Percentiles rank a stretch among this genome's conserved stretches.
Evolutionary conservation across 1,139 yeast species (phyloP).

Genomic region (Blastobotrys persicus): DNA sequence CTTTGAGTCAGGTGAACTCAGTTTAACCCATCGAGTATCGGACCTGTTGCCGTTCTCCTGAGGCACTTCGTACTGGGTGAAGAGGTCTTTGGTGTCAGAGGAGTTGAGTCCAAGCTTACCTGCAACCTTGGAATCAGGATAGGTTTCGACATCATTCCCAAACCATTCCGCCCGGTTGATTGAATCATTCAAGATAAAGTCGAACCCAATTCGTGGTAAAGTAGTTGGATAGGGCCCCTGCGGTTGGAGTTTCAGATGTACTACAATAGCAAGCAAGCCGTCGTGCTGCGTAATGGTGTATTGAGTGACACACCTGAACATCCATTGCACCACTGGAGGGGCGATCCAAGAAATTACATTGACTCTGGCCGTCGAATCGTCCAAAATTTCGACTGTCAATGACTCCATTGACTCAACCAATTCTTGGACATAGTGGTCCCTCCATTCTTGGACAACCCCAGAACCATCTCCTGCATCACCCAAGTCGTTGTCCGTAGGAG

Average conservation of each 20-base stretch:
- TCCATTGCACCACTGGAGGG: conserved; percentile 27
- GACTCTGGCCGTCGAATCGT: conserved; percentile 14
- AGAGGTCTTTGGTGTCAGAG: background rate
- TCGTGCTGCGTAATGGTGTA: conserved; percentile 16
- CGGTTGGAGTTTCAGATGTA: background rate
- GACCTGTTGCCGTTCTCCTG: conserved; percentile 42
- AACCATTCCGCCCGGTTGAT: conserved; percentile 31
- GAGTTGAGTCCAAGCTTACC: conserved; percentile 30
- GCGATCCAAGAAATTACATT: conserved; percentile 26
- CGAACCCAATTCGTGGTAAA: conserved; percentile 31
- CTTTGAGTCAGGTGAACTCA: background rate
- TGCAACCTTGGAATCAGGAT: conserved; percentile 37
- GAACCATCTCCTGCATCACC: conserved; percentile 4
- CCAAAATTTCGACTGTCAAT: background rate
- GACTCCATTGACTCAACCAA: conserved; percentile 3
- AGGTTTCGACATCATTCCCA: conserved; percentile 37
- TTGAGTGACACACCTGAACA: conserved; percentile 12
- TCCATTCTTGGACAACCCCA: conserved; percentile 6
- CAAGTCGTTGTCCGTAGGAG: conserved; percentile 34
- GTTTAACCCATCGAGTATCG: conserved; percentile 36
- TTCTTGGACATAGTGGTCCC: background rate
- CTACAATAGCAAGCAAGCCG: conserved; percentile 11
- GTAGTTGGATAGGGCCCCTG: conserved; percentile 16
- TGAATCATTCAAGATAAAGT: conserved; percentile 22
- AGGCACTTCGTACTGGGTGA: conserved; percentile 32